Evolutionary conservation across 2,329 filamentous ascomycete species (phyloP), one percentile per base, ranked within the genome.

Genomic region (Graphium sp.): DNA sequence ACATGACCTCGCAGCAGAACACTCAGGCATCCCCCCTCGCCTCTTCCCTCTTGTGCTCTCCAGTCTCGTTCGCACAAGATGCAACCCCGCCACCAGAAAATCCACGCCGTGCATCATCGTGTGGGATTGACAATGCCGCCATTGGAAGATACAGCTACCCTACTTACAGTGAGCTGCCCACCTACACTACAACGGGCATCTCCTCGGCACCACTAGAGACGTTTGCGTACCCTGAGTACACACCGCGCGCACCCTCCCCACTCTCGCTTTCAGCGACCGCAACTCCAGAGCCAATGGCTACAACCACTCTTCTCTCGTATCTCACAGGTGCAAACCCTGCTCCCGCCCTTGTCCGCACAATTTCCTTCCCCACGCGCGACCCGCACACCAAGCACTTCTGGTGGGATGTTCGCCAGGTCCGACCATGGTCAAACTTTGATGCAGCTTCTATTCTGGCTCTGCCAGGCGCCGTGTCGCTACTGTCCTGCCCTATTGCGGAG

Each of bases 321-420:
- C 68, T 95, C 26, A 84, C 78, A 3, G 60, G 66, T 1, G 56
- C 79, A 34, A 93, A 91, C 45, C 84, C 85, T 13, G 75, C 82
- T 14, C 78, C 85, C 12, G 76, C 77, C 22, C 61, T 93, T 19
- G 82, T 92, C 21, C 77, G 77, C 44, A 79, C 76, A 39, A 69
- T 87, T 39, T 80, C 77, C 34, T 74, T 77, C 46, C 73, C 55
- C 37, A 59, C 62, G 43, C 69, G 61, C 37, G 79, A 72, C 48
- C 74, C 63, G 43, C 67, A 63, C 52, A 76, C 66, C 42, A 82
- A 76, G 49, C 74, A 92, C 56, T 93, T 87, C 52, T 95, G 87
- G 87, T 94, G 83, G 80, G 87, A 95, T 44, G 67, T 92, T 33
- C 79, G 87, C 40, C 87, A 91, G 47, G 62, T 94, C 39, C 73